Evolutionary conservation across 2,329 filamentous ascomycete species (phyloP).

Genomic region (Grosmannia huntii): DNA sequence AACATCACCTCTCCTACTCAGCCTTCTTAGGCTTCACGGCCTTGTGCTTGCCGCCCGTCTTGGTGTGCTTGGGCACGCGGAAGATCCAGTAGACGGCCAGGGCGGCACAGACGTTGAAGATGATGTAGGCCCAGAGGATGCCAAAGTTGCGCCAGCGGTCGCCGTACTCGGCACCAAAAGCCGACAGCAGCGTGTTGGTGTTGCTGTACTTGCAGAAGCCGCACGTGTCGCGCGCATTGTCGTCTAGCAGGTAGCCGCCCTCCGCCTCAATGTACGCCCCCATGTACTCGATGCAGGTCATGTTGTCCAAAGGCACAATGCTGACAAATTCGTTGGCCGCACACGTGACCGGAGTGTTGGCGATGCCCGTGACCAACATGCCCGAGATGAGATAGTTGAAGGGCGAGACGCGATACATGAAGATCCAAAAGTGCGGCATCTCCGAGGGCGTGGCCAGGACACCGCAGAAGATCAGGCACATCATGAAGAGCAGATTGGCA

Average conservation of each 20-base stretch:
- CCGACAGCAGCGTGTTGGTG: conserved; percentile 38
- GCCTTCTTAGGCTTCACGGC: conserved; percentile 9
- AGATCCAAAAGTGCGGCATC: conserved; percentile 63
- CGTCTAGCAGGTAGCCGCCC: conserved; percentile 43
- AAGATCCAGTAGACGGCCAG: conserved; percentile 20
- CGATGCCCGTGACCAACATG: conserved; percentile 57
- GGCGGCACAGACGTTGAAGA: conserved; percentile 37
- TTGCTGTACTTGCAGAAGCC: conserved; percentile 38
- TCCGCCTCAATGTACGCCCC: conserved; percentile 29
- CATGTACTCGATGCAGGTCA: conserved; percentile 50
- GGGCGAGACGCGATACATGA: conserved; percentile 72
- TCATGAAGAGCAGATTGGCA: conserved; percentile 44
- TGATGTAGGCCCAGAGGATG: conserved; percentile 39
- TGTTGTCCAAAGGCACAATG: conserved; percentile 48
- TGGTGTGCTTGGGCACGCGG: conserved; percentile 16
- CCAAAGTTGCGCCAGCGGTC: conserved; percentile 59
- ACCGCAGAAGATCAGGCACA: conserved; percentile 47
- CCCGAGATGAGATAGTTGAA: conserved; percentile 71
- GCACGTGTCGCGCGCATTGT: conserved; percentile 35
- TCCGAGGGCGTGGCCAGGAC: conserved; percentile 46
- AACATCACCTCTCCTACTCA: neutral
- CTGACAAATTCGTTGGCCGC: conserved; percentile 54
- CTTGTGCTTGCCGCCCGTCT: conserved; percentile 3
- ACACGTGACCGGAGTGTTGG: conserved; percentile 53
- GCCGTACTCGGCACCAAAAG: conserved; percentile 37